Evolutionary conservation across 2,329 filamentous ascomycete genomes (phyloP).

Genomic region (Stylonectria norvegica): DNA sequence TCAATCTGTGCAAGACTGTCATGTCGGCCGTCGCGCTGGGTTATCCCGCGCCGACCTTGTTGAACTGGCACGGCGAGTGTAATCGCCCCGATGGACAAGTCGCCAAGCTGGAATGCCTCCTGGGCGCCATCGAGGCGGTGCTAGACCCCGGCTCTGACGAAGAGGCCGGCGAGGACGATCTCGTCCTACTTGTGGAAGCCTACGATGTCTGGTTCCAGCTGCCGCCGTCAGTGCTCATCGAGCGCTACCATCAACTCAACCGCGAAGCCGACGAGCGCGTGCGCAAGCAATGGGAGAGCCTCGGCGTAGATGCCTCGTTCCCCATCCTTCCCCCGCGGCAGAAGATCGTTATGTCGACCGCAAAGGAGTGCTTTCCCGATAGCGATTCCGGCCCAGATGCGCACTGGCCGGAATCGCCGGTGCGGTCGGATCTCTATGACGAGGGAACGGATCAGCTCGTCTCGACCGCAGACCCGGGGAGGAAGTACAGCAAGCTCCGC

Average conservation of each 20-base stretch:
- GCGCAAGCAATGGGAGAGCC: slow-evolving; percentile 22
- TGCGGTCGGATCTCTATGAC: slow-evolving; percentile 34
- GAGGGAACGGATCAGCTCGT: slow-evolving; percentile 29
- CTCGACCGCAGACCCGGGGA: slow-evolving; percentile 30
- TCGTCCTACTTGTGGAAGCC: slow-evolving; percentile 36
- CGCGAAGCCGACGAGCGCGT: slow-evolving; percentile 31
- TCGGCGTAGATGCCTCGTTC: slow-evolving; percentile 15
- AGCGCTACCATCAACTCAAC: slow-evolving; percentile 36
- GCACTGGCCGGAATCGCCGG: slow-evolving; percentile 36
- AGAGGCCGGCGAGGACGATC: slow-evolving; percentile 28
- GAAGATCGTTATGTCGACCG: slow-evolving; percentile 31
- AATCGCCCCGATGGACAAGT: slow-evolving; percentile 36
- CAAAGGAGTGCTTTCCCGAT: slow-evolving; percentile 36
- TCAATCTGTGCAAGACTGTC: slow-evolving; percentile 38
- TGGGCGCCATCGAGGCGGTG: slow-evolving; percentile 29
- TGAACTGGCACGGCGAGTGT: slow-evolving; percentile 39
- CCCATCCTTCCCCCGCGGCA: slow-evolving; percentile 31
- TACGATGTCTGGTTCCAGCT: slow-evolving; percentile 41
- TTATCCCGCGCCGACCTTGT: slow-evolving; percentile 35
- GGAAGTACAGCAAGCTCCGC: slow-evolving; percentile 31
- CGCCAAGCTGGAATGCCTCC: slow-evolving; percentile 36
- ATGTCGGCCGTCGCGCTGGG: slow-evolving; percentile 38
- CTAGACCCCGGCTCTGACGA: slow-evolving; percentile 17
- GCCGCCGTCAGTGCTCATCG: slow-evolving; percentile 35
- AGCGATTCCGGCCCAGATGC: slow-evolving; percentile 34